These are phyloP conservation scores for Ceratobasidium theobromae DNA, from an alignment of 1,284 basidiomycete genomes.

Conservation along the genomic window DNA sequence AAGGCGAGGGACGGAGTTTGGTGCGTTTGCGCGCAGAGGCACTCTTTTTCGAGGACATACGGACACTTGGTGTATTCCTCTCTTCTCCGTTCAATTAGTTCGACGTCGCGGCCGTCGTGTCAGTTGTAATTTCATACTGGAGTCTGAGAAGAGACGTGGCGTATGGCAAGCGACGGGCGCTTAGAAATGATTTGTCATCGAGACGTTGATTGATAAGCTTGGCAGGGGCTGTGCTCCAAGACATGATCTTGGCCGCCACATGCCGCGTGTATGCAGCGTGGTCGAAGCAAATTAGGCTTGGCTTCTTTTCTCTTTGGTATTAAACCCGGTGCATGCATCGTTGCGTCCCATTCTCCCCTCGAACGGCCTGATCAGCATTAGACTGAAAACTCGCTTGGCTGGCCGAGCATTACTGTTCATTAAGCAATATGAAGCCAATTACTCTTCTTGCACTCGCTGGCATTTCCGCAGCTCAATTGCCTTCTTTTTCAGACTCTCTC, in stretches of 20 bases:
- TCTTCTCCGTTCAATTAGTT: background rate
- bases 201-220: background rate
- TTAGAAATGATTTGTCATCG: too few species aligned
- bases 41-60: background rate
- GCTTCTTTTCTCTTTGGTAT: background rate
- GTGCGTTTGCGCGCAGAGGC: constrained; percentile 22
- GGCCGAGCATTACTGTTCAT: background rate
- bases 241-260: background rate
- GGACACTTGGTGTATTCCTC: background rate
- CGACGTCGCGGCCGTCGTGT: too few species aligned
- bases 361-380: background rate
- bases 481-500: constrained; percentile 25
- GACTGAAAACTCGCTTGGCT: background rate
- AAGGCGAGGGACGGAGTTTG: constrained; percentile 16
- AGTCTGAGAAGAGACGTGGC: constrained; percentile 2
- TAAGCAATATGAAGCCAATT: constrained; percentile 19
- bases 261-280: constrained; percentile 11
- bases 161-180: constrained; percentile 9
- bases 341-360: background rate
- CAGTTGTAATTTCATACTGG: constrained; percentile 19
- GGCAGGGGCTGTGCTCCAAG: background rate
- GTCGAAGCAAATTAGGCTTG: background rate
- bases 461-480: constrained; percentile 10
- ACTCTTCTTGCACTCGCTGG: constrained; percentile 6
- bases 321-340: background rate